phyloP scores from a whole-genome alignment of 768 basidiomycete species.

The Lactarius akahatsu region DNA sequence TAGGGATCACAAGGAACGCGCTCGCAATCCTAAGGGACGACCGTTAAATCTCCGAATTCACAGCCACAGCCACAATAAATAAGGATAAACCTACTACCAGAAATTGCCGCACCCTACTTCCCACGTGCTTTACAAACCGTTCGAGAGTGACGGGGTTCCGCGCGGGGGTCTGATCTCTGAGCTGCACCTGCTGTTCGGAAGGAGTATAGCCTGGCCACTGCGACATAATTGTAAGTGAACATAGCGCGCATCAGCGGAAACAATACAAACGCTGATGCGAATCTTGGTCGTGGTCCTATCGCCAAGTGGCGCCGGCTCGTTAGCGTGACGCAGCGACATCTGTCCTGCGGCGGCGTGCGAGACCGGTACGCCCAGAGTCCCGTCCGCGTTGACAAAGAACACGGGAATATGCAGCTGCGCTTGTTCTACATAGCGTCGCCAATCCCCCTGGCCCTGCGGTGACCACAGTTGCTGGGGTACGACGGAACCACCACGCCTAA shows the following conservation, averaged over 20 bases:
- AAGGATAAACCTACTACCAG: slow-evolving; percentile 11
- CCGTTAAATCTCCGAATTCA: slow-evolving; percentile 10
- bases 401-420: slow-evolving; percentile 18
- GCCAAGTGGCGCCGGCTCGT: slow-evolving; percentile 12
- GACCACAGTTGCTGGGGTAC: slow-evolving; percentile 26
- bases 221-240: background rate
- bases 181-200: slow-evolving; percentile 18
- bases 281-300: slow-evolving; percentile 18
- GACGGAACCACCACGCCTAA: slow-evolving; percentile 14
- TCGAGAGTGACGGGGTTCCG: slow-evolving; percentile 8
- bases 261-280: slow-evolving; percentile 16
- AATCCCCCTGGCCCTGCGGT: slow-evolving; percentile 21
- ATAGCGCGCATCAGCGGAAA: background rate
- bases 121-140: slow-evolving; percentile 21
- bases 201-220: slow-evolving; percentile 25
- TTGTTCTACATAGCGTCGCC: slow-evolving; percentile 24
- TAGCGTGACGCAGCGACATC: background rate
- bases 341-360: slow-evolving; percentile 18
- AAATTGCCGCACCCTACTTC: slow-evolving; percentile 16
- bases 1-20: background rate
- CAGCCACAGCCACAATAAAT: background rate
- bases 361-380: slow-evolving; percentile 19
- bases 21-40: slow-evolving; percentile 10
- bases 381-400: slow-evolving; percentile 17
- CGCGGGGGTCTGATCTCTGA: background rate